phyloP scores from a whole-genome alignment of 495 filamentous ascomycete genomes.

The Annulohypoxylon maeteangense region DNA sequence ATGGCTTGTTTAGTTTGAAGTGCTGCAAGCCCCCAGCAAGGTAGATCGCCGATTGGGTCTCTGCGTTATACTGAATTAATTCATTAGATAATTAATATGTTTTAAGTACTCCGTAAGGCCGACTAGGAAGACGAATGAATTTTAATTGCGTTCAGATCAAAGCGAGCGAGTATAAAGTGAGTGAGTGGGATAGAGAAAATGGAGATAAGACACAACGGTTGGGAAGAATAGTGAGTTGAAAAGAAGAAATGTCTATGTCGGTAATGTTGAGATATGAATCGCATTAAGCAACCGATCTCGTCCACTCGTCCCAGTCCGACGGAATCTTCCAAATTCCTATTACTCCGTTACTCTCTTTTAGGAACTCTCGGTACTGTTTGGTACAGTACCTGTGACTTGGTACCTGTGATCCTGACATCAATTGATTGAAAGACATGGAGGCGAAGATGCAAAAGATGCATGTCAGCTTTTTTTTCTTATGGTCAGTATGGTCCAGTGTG shows the following conservation, averaged over 20 bases:
- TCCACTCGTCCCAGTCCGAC: constrained; percentile 27
- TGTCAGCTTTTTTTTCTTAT: constrained; percentile 32
- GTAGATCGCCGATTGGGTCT: constrained; percentile 28
- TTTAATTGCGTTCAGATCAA: constrained; percentile 7
- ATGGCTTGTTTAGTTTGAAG: constrained; percentile 19
- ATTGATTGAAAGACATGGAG: neutral
- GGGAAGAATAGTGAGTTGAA: neutral
- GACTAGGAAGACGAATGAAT: neutral
- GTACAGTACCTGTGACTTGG: neutral
- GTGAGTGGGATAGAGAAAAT: constrained; percentile 13
- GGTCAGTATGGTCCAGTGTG: neutral
- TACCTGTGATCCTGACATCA: neutral
- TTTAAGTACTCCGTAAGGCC: constrained; percentile 6
- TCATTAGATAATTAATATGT: constrained; percentile 7
- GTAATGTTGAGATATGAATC: constrained; percentile 14
- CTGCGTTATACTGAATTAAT: neutral
- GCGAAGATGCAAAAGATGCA: constrained; percentile 37
- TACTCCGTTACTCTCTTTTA: constrained; percentile 6
- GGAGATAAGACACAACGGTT: constrained; percentile 1
- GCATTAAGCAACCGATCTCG: constrained; percentile 35
- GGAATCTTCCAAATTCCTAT: constrained; percentile 29
- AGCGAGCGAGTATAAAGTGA: constrained; percentile 25
- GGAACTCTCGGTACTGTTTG: neutral
- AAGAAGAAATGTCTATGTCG: constrained; percentile 10
- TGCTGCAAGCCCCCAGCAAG: constrained; percentile 25